Percentiles rank a stretch among this genome's conserved stretches.
phyloP scores from a whole-genome alignment of 2,329 filamentous ascomycete genomes.

The Dothistroma pini region DNA sequence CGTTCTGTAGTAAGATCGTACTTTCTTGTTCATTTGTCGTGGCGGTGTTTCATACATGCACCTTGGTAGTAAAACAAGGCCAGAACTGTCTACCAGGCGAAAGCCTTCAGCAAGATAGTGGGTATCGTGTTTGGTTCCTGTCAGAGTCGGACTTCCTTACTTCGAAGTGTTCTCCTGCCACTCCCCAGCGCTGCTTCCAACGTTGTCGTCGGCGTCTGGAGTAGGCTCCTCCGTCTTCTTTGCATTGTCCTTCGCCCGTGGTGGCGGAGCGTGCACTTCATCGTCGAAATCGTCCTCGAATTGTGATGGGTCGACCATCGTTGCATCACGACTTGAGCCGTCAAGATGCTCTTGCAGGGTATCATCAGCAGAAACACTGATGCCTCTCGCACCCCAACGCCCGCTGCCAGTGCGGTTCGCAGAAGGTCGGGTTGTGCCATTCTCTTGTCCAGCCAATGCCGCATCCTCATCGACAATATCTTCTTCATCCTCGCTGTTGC shows the following conservation, averaged over 20 bases:
- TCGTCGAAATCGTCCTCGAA: conserved; percentile 46
- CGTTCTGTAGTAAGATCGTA: not conserved
- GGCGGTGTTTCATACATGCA: not conserved
- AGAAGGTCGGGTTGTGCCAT: conserved; percentile 28
- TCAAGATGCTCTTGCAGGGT: conserved; percentile 38
- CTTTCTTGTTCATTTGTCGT: not conserved
- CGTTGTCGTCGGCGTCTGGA: conserved; percentile 12
- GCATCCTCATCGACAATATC: conserved; percentile 61
- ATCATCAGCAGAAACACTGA: conserved; percentile 59
- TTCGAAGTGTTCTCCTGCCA: conserved; percentile 23
- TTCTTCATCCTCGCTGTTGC: conserved; percentile 39
- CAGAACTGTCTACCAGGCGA: not conserved
- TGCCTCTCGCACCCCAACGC: conserved; percentile 56
- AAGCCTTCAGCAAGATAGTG: not conserved
- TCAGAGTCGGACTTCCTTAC: conserved; percentile 10
- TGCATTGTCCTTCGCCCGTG: conserved; percentile 27
- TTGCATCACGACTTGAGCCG: conserved; percentile 26
- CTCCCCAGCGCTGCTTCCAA: conserved; percentile 30
- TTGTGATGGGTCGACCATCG: conserved; percentile 44
- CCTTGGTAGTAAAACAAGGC: not conserved
- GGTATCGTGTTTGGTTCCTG: conserved; percentile 16
- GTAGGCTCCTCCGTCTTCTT: conserved; percentile 7
- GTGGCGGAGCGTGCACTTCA: conserved; percentile 35
- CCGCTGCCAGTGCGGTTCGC: conserved; percentile 34
- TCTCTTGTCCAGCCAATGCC: conserved; percentile 41